Conservation (phyloP, 2,329 filamentous ascomycete genomes). For the Tolypocladium ovalisporum region DNA sequence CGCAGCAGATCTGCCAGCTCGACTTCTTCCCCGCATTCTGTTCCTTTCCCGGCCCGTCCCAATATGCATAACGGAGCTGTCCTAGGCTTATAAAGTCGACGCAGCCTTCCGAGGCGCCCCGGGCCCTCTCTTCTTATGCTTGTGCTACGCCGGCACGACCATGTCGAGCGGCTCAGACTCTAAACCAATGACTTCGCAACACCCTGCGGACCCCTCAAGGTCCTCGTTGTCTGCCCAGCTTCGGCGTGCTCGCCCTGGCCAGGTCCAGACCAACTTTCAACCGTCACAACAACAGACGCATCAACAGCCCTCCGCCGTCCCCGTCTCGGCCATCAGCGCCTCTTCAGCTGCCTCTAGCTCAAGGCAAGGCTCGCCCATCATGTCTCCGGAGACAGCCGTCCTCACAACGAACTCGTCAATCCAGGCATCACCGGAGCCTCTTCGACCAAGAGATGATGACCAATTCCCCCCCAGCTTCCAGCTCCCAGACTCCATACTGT, state of each 20-base stretch:
- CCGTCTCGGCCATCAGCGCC: slow-evolving; percentile 42
- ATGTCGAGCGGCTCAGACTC: slow-evolving; percentile 15
- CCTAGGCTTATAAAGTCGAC: slow-evolving; percentile 26
- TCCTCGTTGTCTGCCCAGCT: slow-evolving; percentile 27
- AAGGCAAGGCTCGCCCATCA: slow-evolving; percentile 43
- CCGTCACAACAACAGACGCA: slow-evolving; percentile 6
- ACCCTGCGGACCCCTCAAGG: slow-evolving; percentile 25
- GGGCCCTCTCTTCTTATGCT: slow-evolving; percentile 13
- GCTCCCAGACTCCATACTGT: slow-evolving; percentile 62
- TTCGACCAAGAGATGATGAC: slow-evolving; percentile 43
- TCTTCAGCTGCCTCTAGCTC: slow-evolving; percentile 46
- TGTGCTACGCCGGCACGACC: slow-evolving; percentile 9
- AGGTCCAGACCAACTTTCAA: slow-evolving; percentile 35
- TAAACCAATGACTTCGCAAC: slow-evolving; percentile 11
- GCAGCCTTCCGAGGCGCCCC: slow-evolving; percentile 16
- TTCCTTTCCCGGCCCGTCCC: slow-evolving; percentile 15
- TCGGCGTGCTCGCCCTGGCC: slow-evolving; percentile 32
- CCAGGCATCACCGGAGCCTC: slow-evolving; percentile 55
- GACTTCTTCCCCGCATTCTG: slow-evolving; percentile 7
- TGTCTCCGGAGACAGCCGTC: slow-evolving; percentile 41
- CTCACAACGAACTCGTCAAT: slow-evolving; percentile 51
- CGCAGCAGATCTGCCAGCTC: slow-evolving; percentile 4
- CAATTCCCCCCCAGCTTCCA: slow-evolving; percentile 46
- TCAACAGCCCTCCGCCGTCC: slow-evolving; percentile 28
- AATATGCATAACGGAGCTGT: slow-evolving; percentile 23